Conservation (phyloP, 225 moss, liverwort and hornwort species). For the Antitrichia curtipendula region DNA sequence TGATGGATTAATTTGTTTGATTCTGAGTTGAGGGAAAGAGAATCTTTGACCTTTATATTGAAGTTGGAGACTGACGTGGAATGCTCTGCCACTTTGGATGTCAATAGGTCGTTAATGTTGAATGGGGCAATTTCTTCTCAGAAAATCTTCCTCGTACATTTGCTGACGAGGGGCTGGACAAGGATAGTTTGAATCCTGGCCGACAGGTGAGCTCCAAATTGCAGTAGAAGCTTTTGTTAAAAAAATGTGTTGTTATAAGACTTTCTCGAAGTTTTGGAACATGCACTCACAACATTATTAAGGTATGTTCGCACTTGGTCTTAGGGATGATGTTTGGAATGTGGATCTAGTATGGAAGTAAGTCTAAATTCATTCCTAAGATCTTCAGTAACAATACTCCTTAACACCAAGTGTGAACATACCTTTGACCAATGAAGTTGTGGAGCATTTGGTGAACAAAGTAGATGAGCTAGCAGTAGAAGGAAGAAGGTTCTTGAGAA, state of each 20-base stretch:
- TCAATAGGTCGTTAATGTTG: constrained; percentile 30
- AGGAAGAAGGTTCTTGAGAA: neutral
- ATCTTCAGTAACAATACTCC: too few relatives aligned
- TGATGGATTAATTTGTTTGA: neutral
- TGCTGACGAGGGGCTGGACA: constrained; percentile 33
- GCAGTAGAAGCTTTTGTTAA: neutral
- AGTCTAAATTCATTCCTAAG: too few relatives aligned
- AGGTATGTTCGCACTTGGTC: too few relatives aligned
- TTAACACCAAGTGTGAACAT: too few relatives aligned
- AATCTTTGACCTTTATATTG: neutral
- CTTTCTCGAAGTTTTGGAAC: neutral
- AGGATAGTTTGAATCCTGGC: constrained; percentile 39
- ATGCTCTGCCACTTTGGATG: neutral
- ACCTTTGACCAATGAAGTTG: fast-evolving
- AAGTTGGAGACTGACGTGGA: neutral
- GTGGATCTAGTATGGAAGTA: too few relatives aligned
- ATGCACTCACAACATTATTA: neutral
- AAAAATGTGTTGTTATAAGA: too few relatives aligned
- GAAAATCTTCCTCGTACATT: constrained; percentile 30
- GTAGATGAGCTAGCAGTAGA: neutral
- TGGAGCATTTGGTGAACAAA: too few relatives aligned
- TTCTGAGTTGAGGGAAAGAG: neutral
- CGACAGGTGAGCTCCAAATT: constrained; percentile 7
- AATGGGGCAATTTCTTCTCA: constrained; percentile 46
- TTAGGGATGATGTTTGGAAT: too few relatives aligned